phyloP scores from a whole-genome alignment of 192 early-diverging fungal species.

The Haplosporangium gracile region DNA sequence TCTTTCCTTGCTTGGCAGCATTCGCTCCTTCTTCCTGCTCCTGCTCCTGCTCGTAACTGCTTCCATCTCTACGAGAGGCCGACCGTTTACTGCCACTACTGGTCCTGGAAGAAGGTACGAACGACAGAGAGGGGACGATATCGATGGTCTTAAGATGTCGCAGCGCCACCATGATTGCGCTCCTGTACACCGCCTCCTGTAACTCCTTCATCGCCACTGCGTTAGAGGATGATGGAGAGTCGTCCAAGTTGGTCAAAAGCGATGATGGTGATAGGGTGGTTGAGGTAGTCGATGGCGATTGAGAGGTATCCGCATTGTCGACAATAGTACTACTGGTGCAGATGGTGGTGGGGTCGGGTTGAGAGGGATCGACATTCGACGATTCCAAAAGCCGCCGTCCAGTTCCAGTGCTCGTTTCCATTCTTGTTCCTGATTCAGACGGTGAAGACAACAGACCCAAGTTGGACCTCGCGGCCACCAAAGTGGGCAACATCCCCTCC shows the following conservation, averaged over 20 bases:
- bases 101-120: background rate
- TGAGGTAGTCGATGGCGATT: background rate
- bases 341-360: background rate
- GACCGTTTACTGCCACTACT: background rate
- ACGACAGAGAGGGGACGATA: background rate
- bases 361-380: background rate
- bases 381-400: background rate
- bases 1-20: background rate
- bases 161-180: conserved; percentile 20
- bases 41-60: background rate
- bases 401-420: background rate
- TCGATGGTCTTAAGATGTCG: conserved; percentile 34
- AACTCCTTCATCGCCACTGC: background rate
- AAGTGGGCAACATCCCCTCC: background rate
- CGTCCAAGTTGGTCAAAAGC: no score
- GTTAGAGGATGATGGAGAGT: no score
- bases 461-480: background rate
- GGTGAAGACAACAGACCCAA: background rate
- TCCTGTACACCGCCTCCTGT: conserved; percentile 11
- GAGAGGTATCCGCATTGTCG: no score
- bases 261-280: background rate
- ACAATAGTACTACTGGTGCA: background rate
- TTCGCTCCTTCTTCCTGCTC: background rate
- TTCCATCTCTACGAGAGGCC: background rate
- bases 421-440: background rate